Evolutionary conservation across 176 grass and related monocot species (phyloP).

Genomic region (Carex parvula): DNA sequence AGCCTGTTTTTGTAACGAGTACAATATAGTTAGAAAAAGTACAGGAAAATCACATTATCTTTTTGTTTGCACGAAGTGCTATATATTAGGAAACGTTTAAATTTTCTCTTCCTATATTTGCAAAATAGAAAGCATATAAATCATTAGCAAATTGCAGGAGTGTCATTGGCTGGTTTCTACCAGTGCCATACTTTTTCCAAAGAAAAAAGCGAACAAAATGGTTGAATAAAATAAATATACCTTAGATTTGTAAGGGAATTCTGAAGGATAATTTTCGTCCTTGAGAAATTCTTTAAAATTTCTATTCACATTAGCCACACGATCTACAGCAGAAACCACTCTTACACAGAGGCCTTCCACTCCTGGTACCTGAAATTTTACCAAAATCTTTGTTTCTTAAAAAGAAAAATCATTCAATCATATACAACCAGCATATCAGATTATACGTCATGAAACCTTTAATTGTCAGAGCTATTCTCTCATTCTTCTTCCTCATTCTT

Average conservation of each 20-base stretch:
- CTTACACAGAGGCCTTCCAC: slow-evolving; percentile 83
- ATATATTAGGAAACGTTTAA: not conserved
- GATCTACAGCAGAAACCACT: slow-evolving; percentile 78
- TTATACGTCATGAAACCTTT: not conserved
- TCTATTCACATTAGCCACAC: slow-evolving; percentile 58
- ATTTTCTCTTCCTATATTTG: not conserved
- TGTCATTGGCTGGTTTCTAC: not conserved
- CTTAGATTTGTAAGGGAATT: slow-evolving; percentile 98
- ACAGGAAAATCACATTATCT: not conserved
- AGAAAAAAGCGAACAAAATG: slow-evolving; percentile 17
- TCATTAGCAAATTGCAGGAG: not conserved
- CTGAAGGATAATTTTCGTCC: slow-evolving; percentile 63
- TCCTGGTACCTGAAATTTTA: slow-evolving; percentile 59
- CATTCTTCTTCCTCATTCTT: not conserved
- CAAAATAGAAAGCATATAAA: not conserved
- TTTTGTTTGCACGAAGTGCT: not conserved
- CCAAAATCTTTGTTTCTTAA: slow-evolving; percentile 24
- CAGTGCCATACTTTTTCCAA: slow-evolving; percentile 8
- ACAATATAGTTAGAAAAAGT: slow-evolving; percentile 32
- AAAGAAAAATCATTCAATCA: slow-evolving; percentile 16
- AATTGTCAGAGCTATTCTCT: not conserved
- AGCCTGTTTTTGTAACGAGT: slow-evolving; percentile 38
- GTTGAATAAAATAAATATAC: slow-evolving; percentile 32
- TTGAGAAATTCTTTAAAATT: slow-evolving; percentile 65
- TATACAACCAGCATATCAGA: not conserved